Conservation (phyloP, 352 stramenopile genomes). For the Globisporangium viniferum region DNA sequence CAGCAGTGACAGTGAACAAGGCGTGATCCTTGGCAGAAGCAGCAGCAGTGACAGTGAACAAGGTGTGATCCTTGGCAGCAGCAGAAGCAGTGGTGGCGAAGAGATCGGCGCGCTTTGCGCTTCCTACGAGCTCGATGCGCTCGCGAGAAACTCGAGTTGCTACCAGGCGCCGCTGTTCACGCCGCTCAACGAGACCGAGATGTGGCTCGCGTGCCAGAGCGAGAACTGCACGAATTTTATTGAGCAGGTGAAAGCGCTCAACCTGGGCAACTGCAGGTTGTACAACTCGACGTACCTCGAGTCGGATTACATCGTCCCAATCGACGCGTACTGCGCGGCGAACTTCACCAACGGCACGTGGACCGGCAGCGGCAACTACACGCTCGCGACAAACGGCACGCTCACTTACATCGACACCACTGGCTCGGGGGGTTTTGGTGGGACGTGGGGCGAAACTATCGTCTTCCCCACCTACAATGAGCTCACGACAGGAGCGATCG, state of each 20-base stretch:
- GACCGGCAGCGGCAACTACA: not conserved
- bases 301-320: not conserved
- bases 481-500: not conserved
- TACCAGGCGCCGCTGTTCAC: not conserved
- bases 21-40: too few species aligned
- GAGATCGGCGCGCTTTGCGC: not conserved
- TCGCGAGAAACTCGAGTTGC: not conserved
- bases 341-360: not conserved
- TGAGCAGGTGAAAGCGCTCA: not conserved
- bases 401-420: not conserved
- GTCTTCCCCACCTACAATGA: not conserved
- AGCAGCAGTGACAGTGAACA: not conserved
- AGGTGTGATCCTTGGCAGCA: not conserved
- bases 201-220: not conserved
- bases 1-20: too few species aligned
- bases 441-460: not conserved
- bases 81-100: not conserved
- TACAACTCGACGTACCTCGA: not conserved
- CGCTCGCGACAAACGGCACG: not conserved
- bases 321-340: not conserved
- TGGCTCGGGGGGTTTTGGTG: not conserved
- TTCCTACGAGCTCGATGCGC: not conserved
- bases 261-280: not conserved
- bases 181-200: not conserved
- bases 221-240: not conserved